Evolutionary conservation across 768 basidiomycete species (phyloP).

Genomic region (Daedaleopsis sinensis): DNA sequence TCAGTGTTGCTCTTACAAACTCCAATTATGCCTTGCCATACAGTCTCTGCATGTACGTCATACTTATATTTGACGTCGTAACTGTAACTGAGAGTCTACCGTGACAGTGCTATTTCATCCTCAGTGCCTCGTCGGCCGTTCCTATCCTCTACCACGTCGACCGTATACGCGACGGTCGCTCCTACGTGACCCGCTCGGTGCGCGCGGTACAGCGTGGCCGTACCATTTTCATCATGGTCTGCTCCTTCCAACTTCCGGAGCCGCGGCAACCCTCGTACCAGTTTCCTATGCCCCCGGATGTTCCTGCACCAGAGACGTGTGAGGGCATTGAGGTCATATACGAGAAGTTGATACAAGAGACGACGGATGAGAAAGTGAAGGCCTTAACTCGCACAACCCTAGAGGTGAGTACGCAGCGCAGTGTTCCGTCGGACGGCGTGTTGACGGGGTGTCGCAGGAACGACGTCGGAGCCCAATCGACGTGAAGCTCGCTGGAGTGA

Average conservation of each 20-base stretch:
- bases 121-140: slow-evolving; percentile 69
- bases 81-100: slow-evolving; percentile 29
- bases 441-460: slow-evolving; percentile 47
- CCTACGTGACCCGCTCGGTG: slow-evolving; percentile 64
- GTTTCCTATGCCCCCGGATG: slow-evolving; percentile 64
- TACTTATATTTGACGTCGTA: background rate
- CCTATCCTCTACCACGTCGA: slow-evolving; percentile 84
- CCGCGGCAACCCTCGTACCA: slow-evolving; percentile 72
- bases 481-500: slow-evolving; percentile 56
- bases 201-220: slow-evolving; percentile 50
- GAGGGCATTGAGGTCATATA: slow-evolving; percentile 54
- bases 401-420: background rate
- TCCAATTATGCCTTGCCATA: background rate
- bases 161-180: slow-evolving; percentile 70
- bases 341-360: slow-evolving; percentile 35
- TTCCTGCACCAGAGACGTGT: slow-evolving; percentile 62
- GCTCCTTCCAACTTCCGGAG: slow-evolving; percentile 84
- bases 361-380: slow-evolving; percentile 39
- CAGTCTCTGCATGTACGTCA: slow-evolving; percentile 54
- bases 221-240: slow-evolving; percentile 65
- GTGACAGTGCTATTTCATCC: slow-evolving; percentile 87
- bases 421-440: background rate
- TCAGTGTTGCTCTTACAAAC: background rate
- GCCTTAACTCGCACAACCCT: slow-evolving; percentile 30
- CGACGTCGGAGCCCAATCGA: slow-evolving; percentile 69